These are phyloP conservation scores for Lipomyces anomalus DNA, from an alignment of 805 yeast genomes.

Conservation along the genomic window DNA sequence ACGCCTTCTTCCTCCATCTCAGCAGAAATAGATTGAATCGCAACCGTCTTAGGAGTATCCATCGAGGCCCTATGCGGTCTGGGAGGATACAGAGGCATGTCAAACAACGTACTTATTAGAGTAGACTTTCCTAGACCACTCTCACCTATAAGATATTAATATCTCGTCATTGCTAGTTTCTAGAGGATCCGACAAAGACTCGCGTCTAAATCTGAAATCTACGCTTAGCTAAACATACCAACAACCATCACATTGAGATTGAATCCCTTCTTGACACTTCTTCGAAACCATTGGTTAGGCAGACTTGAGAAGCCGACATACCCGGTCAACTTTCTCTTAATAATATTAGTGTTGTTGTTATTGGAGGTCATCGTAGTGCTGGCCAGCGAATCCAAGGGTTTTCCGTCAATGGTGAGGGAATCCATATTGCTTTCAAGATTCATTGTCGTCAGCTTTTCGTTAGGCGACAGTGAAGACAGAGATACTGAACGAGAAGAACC, in stretches of 20 bases:
- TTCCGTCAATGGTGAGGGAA: background rate
- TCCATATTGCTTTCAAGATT: background rate
- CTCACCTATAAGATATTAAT: constrained; percentile 40
- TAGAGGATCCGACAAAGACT: no score
- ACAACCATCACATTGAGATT: constrained; percentile 82
- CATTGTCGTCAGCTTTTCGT: no score
- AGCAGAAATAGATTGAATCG: constrained; percentile 54
- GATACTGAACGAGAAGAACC: no score
- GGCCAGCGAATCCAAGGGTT: background rate
- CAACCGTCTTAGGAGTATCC: constrained; percentile 41
- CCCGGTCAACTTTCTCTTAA: constrained; percentile 79
- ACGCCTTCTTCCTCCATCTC: constrained; percentile 93
- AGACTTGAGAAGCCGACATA: constrained; percentile 96
- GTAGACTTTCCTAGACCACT: constrained; percentile 91
- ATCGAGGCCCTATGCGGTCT: constrained; percentile 11
- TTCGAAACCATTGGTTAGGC: constrained; percentile 98
- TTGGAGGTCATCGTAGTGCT: background rate
- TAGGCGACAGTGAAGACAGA: no score
- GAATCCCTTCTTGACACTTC: constrained; percentile 85
- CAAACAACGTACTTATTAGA: constrained; percentile 82
- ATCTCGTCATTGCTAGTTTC: no score
- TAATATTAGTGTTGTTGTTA: constrained; percentile 44
- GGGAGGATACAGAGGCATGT: constrained; percentile 48
- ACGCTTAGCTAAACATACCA: constrained; percentile 37
- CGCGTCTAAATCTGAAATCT: background rate